A percentile compares a stretch with the other conserved stretches of the same genome.
Conservation (phyloP, 1,284 basidiomycete genomes). For the Ustilago hordei region DNA sequence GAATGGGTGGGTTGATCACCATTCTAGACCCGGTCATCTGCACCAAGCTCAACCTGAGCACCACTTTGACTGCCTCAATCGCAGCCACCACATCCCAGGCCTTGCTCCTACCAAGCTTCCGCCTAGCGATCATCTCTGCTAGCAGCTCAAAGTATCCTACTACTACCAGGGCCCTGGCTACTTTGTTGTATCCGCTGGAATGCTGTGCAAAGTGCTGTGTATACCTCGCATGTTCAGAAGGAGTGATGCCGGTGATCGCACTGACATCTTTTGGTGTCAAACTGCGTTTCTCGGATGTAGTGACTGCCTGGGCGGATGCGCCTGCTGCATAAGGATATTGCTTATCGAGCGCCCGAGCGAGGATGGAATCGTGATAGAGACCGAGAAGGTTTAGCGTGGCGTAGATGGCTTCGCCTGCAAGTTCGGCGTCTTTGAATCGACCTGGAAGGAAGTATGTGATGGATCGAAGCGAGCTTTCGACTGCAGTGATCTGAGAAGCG, state of each 20-base stretch:
- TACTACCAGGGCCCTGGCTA: slow-evolving; percentile 66
- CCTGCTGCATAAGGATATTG: slow-evolving; percentile 16
- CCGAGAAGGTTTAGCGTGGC: slow-evolving; percentile 70
- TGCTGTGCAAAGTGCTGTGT: slow-evolving; percentile 68
- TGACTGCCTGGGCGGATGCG: not conserved
- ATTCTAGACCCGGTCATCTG: slow-evolving; percentile 67
- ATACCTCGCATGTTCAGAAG: slow-evolving; percentile 70
- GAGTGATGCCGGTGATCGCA: slow-evolving; percentile 31
- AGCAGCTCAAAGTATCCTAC: slow-evolving; percentile 69
- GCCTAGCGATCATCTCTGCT: slow-evolving; percentile 70
- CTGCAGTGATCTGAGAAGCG: slow-evolving; percentile 75
- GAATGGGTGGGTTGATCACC: slow-evolving; percentile 69
- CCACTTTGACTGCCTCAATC: slow-evolving; percentile 70
- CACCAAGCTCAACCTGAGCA: slow-evolving; percentile 68
- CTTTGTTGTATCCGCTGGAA: slow-evolving; percentile 63
- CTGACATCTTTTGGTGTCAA: slow-evolving; percentile 5
- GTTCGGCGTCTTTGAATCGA: slow-evolving; percentile 94
- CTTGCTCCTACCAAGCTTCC: slow-evolving; percentile 58
- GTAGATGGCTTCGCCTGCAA: slow-evolving; percentile 71
- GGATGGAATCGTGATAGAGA: slow-evolving; percentile 71
- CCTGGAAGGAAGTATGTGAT: slow-evolving; percentile 95
- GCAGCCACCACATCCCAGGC: slow-evolving; percentile 70
- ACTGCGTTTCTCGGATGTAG: slow-evolving; percentile 13
- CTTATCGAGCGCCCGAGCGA: slow-evolving; percentile 63
- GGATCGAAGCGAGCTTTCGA: slow-evolving; percentile 88